Base-by-base conservation (phyloP, 2,329 filamentous ascomycete genomes). In the Ophiognomonia clavigignenti-juglandacearum region DNA sequence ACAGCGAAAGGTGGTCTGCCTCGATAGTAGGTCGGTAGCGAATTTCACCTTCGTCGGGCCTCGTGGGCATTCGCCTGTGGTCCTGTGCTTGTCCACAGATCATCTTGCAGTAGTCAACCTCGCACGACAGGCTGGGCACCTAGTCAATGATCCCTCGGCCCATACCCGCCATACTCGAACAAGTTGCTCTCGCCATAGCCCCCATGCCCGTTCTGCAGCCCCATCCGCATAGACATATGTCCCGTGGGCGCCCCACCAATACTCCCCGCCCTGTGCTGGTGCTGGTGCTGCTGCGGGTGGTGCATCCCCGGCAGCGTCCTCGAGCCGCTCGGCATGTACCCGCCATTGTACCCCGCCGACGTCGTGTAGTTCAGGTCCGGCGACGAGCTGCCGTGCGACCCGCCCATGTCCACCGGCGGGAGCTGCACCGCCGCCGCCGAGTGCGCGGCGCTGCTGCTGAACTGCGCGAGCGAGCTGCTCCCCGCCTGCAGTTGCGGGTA, bases 301-400 rank as follows among this genome's bases (percentile, higher is more conserved):
- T 45, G 43, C 45, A 51, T 49, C 18, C 45, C 43, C 20, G 45
- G 49, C 1, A 51, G 46, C 6, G 32, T 31, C 20, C 49, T 48
- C 18, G 49, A 49, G 43, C 43, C 37, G 19, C 27, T 45, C 10
- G 49, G 46, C 24, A 51, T 40, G n/a, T 51, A 51, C 1, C 39
- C 42, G 7, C 49, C 42, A 13, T 41, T 44, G 31, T 50, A 52
- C n/a, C 39, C 45, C 7, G 47, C 36, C 4, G 43, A 49, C 6
- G 50, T 52, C 13, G 50, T 52, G 39, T 50, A 52, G 36, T 50
- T 52, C 35, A 50, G 40, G 39, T 50, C 47, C 10, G 47, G 50
- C 9, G 45, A 45, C 11, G 49, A 45, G 27, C 46, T 45, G 10
- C 41, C 38, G 37, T 51, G 49, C 11, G 49, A 45, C 9, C 39